These are phyloP conservation scores for Alisma plantagoaquatica DNA, from an alignment of 106 monocot genomes.

Conservation along the genomic window DNA sequence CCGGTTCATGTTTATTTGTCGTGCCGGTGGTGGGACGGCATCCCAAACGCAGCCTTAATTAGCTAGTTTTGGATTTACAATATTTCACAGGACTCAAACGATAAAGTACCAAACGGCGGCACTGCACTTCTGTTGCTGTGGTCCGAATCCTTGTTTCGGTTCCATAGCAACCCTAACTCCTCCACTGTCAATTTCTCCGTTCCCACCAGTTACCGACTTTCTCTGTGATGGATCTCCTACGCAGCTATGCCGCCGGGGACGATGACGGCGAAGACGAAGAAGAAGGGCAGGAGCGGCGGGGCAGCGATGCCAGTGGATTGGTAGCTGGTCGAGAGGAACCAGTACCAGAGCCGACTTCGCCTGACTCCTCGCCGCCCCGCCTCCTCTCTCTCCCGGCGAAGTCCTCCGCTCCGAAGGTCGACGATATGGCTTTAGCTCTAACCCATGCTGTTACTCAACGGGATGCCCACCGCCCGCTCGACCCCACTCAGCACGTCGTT, in stretches of 20 bases:
- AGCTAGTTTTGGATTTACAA: too few relatives aligned
- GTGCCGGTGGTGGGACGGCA: too few relatives aligned
- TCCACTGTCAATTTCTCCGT: too few relatives aligned
- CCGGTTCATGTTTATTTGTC: too few relatives aligned
- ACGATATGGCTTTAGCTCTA: constrained; percentile 81
- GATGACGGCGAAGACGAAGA: constrained; percentile 8
- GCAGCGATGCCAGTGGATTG: too few relatives aligned
- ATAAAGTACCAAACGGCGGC: too few relatives aligned
- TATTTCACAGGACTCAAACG: too few relatives aligned
- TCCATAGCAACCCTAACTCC: too few relatives aligned
- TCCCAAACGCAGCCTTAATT: too few relatives aligned
- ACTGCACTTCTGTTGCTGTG: too few relatives aligned
- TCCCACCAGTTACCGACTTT: background rate
- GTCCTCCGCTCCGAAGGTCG: constrained; percentile 65
- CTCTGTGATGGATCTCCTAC: constrained; percentile 41
- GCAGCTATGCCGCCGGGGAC: constrained; percentile 17
- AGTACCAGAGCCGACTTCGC: constrained; percentile 20
- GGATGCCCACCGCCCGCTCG: constrained; percentile 43
- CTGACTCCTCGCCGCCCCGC: constrained; percentile 34
- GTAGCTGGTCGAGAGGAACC: background rate
- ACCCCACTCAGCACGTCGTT: constrained; percentile 63
- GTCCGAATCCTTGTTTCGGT: too few relatives aligned
- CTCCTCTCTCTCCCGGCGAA: constrained; percentile 49
- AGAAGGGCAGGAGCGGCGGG: background rate
- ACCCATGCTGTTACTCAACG: constrained; percentile 26